Evolutionary conservation across 192 early-diverging fungal species (phyloP), one percentile per base, ranked within the genome.

Genomic region (Obelidium mucronatum): DNA sequence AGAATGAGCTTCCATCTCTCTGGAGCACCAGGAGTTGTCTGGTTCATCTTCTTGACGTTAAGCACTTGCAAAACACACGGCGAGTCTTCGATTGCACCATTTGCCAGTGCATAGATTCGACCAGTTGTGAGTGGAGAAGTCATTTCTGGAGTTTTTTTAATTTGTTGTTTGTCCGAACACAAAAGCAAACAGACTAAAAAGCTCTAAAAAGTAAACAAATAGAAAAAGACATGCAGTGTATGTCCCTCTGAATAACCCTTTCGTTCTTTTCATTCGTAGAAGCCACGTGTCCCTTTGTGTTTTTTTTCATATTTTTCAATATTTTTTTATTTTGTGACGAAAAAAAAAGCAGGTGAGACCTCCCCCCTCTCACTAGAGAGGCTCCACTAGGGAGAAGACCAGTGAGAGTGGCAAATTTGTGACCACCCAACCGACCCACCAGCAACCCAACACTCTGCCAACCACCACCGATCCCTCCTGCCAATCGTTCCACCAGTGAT

Each of bases 1-100:
- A 93, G 74, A 1, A 93, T 79, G 8, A 90, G 52, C 67, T 91
- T 90, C 44, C 31, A 70, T 62, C 73, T 37, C 52, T 73, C 81
- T n/a, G 71, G 19, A 22, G 72, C 48, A 35, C 15, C 61, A 17
- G n/a, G 36, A 33, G 17, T 66, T 3, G 37, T 44, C 33, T 71
- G 22, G 24, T 34, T n/a, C 56, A 85, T 63, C 75, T 82, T 79
- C 80, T 87, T 87, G 39, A 85, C 81, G 60, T 69, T 80, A 31
- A 87, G 76, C 26, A 87, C 82, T 75, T 87, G 86, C 30, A 87
- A 31, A 42, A 79, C 69, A 28, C 73, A n/a, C 30, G 55, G 55
- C 26, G 34, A 30, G 34, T 4, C 39, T 15, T 64, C 62, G 31
- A 35, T 11, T 17, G 30, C 69, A 33, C 33, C 22, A n/a, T 37